Evolutionary conservation across 1,284 basidiomycete genomes (phyloP), one percentile per base, ranked within the genome.

Genomic region (Pisolithus thermaeus): DNA sequence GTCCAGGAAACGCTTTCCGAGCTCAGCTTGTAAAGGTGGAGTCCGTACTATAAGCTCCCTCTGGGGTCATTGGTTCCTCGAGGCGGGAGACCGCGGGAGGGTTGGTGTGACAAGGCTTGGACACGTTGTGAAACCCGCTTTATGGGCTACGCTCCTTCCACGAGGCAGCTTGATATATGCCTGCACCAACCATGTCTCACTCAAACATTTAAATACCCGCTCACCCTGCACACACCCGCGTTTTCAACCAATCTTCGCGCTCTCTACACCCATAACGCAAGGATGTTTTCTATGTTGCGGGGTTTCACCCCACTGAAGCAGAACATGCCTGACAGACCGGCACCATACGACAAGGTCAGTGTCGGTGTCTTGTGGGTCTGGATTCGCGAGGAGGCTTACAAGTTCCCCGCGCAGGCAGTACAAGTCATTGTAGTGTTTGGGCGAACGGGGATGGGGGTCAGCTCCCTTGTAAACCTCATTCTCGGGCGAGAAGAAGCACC

Each of bases 401-500:
- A 23, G 11, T 7, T 25, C 32, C 4, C 42, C 16, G 42, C 14
- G n/a, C 25, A 52, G 67, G 61, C 64, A 61, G 63, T 67, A 39
- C 63, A 67, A 42, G 65, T 65, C 46, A 27, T 65, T 7, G 64
- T 65, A 49, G 52, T 65, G 49, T 65, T 68, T 50, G 63, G 63
- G 50, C 63, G 63, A 7, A 67, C 66, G 2, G 66, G 66, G 11
- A 64, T 68, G 55, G 63, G 63, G 0, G 54, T 67, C 52, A 65
- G 63, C 46, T 65, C 63, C 12, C 57, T 65, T 45, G 59, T 65
- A 12, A 64, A 64, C 37, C 39, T 64, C 30, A 65, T 64, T 47
- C 53, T 66, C 46, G 64, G 59, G 18, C 62, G 66, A 40, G 64
- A 64, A 56, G 64, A 68, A 54, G 63, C 63, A 52, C 63, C 64